Conservation (phyloP, 1,139 yeast genomes). For the Taphrina wiesneri region DNA sequence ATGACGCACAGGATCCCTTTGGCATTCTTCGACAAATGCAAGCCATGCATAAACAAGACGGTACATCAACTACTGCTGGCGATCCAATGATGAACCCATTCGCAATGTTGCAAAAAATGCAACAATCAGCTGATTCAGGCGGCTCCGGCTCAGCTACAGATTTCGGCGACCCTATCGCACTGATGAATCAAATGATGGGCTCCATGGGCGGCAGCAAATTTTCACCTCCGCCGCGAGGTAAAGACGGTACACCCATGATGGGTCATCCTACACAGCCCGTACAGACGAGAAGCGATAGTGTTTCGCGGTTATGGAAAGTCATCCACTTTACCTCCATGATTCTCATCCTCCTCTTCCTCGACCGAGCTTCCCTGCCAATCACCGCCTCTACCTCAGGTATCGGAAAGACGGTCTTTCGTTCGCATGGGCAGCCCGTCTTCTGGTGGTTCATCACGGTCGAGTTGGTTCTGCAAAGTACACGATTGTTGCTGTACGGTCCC, state of each 20-base stretch:
- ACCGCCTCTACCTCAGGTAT: not conserved
- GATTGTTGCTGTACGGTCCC: slow-evolving; percentile 42
- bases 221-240: not conserved
- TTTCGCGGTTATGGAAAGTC: slow-evolving; percentile 12
- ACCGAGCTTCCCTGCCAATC: not conserved
- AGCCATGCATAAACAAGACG: not conserved
- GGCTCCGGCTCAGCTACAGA: slow-evolving; percentile 3
- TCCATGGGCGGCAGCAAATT: not conserved
- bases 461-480: slow-evolving; percentile 44
- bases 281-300: not conserved
- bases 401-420: not conserved
- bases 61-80: not conserved
- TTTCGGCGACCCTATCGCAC: not conserved
- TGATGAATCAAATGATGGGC: slow-evolving; percentile 8
- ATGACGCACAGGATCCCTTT: slow-evolving; percentile 7
- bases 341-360: slow-evolving; percentile 4
- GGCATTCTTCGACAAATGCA: slow-evolving; percentile 8
- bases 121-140: slow-evolving; percentile 8
- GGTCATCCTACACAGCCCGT: not conserved
- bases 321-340: slow-evolving; percentile 3
- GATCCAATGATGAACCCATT: slow-evolving; percentile 12
- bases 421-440: slow-evolving; percentile 37
- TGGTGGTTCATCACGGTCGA: slow-evolving; percentile 45
- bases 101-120: slow-evolving; percentile 29
- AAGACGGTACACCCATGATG: not conserved